Evolutionary conservation across 2,329 filamentous ascomycete genomes (phyloP).

Genomic region (Amylocarpus encephaloides): DNA sequence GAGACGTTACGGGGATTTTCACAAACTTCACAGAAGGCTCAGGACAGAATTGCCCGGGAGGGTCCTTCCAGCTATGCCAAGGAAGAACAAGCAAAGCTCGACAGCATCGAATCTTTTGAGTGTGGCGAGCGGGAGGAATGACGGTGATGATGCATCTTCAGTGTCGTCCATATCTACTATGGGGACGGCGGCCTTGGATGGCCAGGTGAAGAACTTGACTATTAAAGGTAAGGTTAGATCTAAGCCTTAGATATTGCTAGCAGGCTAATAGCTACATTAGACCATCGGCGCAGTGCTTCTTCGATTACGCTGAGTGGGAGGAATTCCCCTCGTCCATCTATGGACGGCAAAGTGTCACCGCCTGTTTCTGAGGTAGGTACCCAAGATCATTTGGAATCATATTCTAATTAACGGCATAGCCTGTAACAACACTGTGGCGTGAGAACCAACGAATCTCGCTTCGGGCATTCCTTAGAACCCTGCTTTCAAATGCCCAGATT

Average conservation of each 20-base stretch:
- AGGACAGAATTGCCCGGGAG: constrained; percentile 86
- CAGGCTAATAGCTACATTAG: constrained; percentile 17
- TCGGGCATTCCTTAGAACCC: constrained; percentile 79
- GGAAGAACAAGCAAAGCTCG: constrained; percentile 82
- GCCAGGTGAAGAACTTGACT: constrained; percentile 33
- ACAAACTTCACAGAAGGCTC: constrained; percentile 68
- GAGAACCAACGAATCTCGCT: constrained; percentile 90
- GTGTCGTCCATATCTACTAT: constrained; percentile 47
- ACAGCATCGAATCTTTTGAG: constrained; percentile 53
- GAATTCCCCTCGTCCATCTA: constrained; percentile 39
- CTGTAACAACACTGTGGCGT: constrained; percentile 62
- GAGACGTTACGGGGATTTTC: constrained; percentile 84
- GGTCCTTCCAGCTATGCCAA: constrained; percentile 75
- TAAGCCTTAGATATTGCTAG: background rate
- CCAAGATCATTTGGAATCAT: background rate
- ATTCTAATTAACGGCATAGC: constrained; percentile 31
- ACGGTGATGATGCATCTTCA: constrained; percentile 73
- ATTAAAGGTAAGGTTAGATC: constrained; percentile 35
- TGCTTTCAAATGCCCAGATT: constrained; percentile 78
- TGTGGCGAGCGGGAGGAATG: constrained; percentile 45
- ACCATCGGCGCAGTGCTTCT: constrained; percentile 36
- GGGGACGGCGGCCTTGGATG: constrained; percentile 15
- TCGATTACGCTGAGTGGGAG: constrained; percentile 30
- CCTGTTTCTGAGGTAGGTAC: constrained; percentile 14
- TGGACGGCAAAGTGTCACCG: constrained; percentile 34